A percentile compares a stretch with the other conserved stretches of the same genome.
These are phyloP conservation scores for Aspergillus glaucus DNA, from an alignment of 2,329 filamentous ascomycete species.

Conservation along the genomic window DNA sequence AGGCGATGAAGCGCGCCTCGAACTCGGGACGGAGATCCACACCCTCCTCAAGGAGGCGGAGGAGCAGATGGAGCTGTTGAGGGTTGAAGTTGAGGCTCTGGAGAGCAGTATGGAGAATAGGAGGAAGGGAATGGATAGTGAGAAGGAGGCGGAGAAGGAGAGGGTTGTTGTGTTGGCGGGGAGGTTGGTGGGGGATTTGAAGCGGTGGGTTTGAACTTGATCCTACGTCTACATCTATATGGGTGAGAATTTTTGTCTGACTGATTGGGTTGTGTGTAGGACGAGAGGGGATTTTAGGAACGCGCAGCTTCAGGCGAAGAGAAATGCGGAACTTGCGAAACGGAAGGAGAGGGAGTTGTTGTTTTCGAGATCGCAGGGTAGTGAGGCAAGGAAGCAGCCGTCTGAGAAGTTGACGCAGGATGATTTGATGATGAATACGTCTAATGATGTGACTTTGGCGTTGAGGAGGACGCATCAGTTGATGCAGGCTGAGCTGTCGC, in stretches of 20 bases:
- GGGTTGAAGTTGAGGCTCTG: constrained; percentile 70
- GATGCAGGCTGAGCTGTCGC: constrained; percentile 75
- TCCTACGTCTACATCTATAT: not conserved
- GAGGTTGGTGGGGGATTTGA: constrained; percentile 64
- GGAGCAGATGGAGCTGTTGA: constrained; percentile 74
- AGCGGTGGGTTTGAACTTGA: constrained; percentile 48
- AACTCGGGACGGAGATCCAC: constrained; percentile 75
- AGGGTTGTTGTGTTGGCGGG: constrained; percentile 61
- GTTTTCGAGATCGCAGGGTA: constrained; percentile 49
- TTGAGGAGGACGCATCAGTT: constrained; percentile 79
- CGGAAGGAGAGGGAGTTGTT: constrained; percentile 70
- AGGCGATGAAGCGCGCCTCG: constrained; percentile 60
- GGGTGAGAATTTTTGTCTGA: not conserved
- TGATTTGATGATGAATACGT: constrained; percentile 67
- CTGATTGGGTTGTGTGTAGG: constrained; percentile 27
- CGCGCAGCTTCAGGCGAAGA: constrained; percentile 73
- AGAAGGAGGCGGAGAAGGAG: constrained; percentile 57
- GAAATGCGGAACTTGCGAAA: constrained; percentile 65
- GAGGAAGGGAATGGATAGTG: constrained; percentile 38
- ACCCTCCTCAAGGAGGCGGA: constrained; percentile 70
- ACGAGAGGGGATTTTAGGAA: constrained; percentile 66
- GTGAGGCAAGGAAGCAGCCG: constrained; percentile 21
- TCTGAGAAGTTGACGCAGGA: constrained; percentile 58
- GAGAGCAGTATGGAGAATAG: constrained; percentile 38
- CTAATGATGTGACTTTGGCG: constrained; percentile 75